Conservation (phyloP, 2,329 filamentous ascomycete species). For the Arthrobotrys megalospora region DNA sequence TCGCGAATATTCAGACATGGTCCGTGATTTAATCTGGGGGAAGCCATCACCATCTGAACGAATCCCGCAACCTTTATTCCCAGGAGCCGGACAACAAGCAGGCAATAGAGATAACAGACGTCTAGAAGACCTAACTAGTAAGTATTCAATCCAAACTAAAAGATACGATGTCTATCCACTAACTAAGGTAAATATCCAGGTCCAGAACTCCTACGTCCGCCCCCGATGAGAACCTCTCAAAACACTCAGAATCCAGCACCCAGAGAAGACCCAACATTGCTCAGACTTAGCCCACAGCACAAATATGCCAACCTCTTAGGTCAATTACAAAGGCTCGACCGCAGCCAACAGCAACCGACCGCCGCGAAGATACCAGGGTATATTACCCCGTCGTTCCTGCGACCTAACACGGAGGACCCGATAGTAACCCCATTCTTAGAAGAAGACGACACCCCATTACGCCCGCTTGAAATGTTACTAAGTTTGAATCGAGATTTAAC, state of each 20-base stretch:
- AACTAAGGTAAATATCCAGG: background rate
- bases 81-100: background rate
- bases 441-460: background rate
- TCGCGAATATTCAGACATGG: background rate
- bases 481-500: background rate
- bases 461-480: background rate
- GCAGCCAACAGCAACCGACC: background rate
- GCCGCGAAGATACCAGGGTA: background rate
- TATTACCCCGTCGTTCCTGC: background rate
- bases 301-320: background rate
- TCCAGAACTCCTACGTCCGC: background rate
- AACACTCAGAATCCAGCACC: background rate
- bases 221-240: background rate
- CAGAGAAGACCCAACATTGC: background rate
- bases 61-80: background rate
- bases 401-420: background rate
- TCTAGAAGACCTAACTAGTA: background rate
- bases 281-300: background rate
- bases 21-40: background rate
- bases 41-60: background rate
- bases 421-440: background rate
- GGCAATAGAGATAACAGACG: no score
- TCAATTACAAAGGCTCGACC: background rate
- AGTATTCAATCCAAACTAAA: background rate
- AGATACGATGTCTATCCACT: no score